Percentiles rank a stretch among this genome's conserved stretches.
Conservation (phyloP, 1,139 yeast genomes). For the Suhomyces atakaporum region DNA sequence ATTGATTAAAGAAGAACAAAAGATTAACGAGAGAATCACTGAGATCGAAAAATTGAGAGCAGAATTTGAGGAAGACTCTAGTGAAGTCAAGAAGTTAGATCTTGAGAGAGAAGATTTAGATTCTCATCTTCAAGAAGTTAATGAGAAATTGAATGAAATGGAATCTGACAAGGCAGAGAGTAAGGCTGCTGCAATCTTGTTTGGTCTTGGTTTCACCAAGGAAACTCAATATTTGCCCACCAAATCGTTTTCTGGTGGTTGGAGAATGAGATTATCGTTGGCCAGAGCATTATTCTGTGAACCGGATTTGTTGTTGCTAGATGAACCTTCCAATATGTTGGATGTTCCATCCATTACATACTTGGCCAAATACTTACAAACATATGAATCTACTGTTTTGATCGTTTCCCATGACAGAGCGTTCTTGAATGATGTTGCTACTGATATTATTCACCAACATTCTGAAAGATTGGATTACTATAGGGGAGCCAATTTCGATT, state of each 20-base stretch:
- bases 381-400: slow-evolving; percentile 87
- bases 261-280: slow-evolving; percentile 99
- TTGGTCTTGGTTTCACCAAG: slow-evolving; percentile 88
- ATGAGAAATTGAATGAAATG: slow-evolving; percentile 83
- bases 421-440: slow-evolving; percentile 94
- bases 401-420: slow-evolving; percentile 98
- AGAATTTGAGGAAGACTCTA: slow-evolving; percentile 80
- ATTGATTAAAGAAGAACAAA: slow-evolving; percentile 71
- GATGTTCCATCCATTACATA: slow-evolving; percentile 98
- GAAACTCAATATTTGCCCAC: slow-evolving; percentile 84
- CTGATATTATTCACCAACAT: slow-evolving; percentile 96
- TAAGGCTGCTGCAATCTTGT: slow-evolving; percentile 92
- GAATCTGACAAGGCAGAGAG: slow-evolving; percentile 98
- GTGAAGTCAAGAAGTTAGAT: slow-evolving; percentile 78
- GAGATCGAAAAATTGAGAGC: slow-evolving; percentile 71
- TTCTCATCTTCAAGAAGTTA: slow-evolving; percentile 71
- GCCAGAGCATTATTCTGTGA: slow-evolving; percentile 97
- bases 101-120: slow-evolving; percentile 89
- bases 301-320: slow-evolving; percentile 88
- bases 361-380: slow-evolving; percentile 83
- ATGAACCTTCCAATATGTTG: slow-evolving; percentile 99
- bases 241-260: slow-evolving; percentile 96
- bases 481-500: slow-evolving; percentile 91
- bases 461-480: slow-evolving; percentile 95
- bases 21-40: slow-evolving; percentile 69